Evolutionary conservation across 129 eudicot genomes (phyloP).

Genomic region (Mikania micrantha): DNA sequence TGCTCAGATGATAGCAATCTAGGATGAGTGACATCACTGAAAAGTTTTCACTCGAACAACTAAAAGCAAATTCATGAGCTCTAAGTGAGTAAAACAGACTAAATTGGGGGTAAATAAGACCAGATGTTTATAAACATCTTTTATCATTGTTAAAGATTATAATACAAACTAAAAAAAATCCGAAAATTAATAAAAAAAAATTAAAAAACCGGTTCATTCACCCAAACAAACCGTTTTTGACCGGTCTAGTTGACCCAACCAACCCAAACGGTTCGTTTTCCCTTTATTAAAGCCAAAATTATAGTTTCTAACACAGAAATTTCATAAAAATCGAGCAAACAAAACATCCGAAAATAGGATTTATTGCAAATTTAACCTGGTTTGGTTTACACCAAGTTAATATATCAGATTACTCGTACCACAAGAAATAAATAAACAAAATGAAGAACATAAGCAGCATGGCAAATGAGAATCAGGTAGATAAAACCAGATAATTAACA

Average conservation of each 20-base stretch:
- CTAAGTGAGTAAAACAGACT: too few relatives aligned
- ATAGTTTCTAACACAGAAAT: not conserved
- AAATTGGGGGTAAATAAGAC: too few relatives aligned
- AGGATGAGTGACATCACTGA: too few relatives aligned
- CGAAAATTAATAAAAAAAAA: too few relatives aligned
- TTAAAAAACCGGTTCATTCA: not conserved
- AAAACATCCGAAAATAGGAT: not conserved
- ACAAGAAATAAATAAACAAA: not conserved
- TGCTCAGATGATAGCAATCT: too few relatives aligned
- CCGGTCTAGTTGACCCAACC: not conserved
- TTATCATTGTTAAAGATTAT: not conserved
- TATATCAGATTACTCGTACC: not conserved
- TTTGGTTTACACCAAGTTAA: not conserved
- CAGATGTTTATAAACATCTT: too few relatives aligned
- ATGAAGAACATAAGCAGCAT: not conserved
- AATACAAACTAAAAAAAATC: too few relatives aligned
- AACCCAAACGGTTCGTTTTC: not conserved
- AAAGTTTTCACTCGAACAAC: too few relatives aligned
- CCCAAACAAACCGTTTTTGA: not conserved
- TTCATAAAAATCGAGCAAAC: not conserved
- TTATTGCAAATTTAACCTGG: not conserved
- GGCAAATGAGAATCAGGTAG: not conserved
- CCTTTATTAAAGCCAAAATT: not conserved
- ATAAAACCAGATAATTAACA: not conserved
- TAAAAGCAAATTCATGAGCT: too few relatives aligned